Percentiles rank a stretch among this genome's conserved stretches.
Conservation (phyloP, 345 rosid species). For the Aurinia saxatilis region DNA sequence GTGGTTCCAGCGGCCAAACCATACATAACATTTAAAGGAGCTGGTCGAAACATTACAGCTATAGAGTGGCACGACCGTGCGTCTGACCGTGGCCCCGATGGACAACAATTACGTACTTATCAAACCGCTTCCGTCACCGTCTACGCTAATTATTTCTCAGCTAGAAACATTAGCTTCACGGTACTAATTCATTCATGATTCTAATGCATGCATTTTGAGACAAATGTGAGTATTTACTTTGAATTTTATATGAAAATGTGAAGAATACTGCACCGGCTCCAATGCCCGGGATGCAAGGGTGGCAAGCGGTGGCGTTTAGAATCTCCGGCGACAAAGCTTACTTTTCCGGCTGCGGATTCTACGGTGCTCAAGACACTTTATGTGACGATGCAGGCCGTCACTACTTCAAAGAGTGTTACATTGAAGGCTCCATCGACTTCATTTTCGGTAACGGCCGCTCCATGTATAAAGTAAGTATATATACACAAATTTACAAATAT, state of each 20-base stretch:
- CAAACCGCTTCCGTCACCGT: slow-evolving; percentile 90
- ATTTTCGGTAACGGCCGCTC: slow-evolving; percentile 95
- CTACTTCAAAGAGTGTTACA: slow-evolving; percentile 85
- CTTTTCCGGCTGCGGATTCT: slow-evolving; percentile 86
- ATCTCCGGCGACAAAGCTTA: slow-evolving; percentile 91
- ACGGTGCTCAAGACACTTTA: slow-evolving; percentile 90
- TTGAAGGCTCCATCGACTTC: slow-evolving; percentile 92
- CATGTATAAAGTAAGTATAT: slow-evolving; percentile 79
- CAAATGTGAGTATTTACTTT: neutral
- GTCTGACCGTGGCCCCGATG: slow-evolving; percentile 68
- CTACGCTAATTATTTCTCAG: slow-evolving; percentile 74
- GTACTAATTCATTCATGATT: slow-evolving; percentile 17
- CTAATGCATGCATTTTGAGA: too few species aligned
- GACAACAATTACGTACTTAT: slow-evolving; percentile 88
- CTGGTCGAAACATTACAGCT: slow-evolving; percentile 68
- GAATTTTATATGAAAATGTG: neutral
- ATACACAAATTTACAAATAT: too few species aligned
- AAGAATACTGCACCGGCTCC: slow-evolving; percentile 97
- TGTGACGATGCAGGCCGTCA: slow-evolving; percentile 95
- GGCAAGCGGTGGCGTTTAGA: slow-evolving; percentile 93
- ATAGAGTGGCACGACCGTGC: slow-evolving; percentile 99
- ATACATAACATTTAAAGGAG: slow-evolving; percentile 80
- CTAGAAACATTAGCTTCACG: slow-evolving; percentile 89
- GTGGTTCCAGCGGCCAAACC: slow-evolving; percentile 79
- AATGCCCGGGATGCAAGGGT: slow-evolving; percentile 84